These are phyloP conservation scores for Catharanthus roseus DNA, from an alignment of 257 asterid species.

Conservation along the genomic window DNA sequence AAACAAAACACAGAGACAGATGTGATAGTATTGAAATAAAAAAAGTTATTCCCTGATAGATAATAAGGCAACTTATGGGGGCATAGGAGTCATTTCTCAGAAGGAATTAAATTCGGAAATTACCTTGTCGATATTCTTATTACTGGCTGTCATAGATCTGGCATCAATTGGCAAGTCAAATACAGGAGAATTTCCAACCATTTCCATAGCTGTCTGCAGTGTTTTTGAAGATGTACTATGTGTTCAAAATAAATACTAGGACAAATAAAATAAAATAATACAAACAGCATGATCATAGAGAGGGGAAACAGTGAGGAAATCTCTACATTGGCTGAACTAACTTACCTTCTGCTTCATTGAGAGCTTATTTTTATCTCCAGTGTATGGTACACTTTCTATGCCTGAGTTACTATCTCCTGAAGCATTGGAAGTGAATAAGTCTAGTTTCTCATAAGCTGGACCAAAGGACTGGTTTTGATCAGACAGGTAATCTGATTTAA, in stretches of 20 bases:
- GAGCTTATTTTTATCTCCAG: constrained; percentile 45
- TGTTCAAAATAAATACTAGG: not conserved
- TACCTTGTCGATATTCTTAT: constrained; percentile 21
- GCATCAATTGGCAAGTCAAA: constrained; percentile 14
- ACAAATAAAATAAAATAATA: not conserved
- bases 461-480: constrained; percentile 33
- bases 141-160: constrained; percentile 10
- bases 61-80: not conserved
- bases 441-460: constrained; percentile 35
- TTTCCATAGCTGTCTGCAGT: constrained; percentile 23
- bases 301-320: not conserved
- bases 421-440: constrained; percentile 32
- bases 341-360: constrained; percentile 51
- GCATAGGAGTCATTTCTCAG: not conserved
- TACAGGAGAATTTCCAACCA: constrained; percentile 16
- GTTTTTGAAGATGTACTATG: not conserved
- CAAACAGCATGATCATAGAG: not conserved
- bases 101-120: constrained; percentile 7
- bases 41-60: not conserved
- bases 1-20: not conserved
- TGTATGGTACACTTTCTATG: constrained; percentile 34
- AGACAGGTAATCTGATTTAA: constrained; percentile 38
- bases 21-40: not conserved
- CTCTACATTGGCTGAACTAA: not conserved
- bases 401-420: constrained; percentile 53